Evolutionary conservation across 108 stramenopile species (phyloP).

Genomic region (Cyclotella atomus): DNA sequence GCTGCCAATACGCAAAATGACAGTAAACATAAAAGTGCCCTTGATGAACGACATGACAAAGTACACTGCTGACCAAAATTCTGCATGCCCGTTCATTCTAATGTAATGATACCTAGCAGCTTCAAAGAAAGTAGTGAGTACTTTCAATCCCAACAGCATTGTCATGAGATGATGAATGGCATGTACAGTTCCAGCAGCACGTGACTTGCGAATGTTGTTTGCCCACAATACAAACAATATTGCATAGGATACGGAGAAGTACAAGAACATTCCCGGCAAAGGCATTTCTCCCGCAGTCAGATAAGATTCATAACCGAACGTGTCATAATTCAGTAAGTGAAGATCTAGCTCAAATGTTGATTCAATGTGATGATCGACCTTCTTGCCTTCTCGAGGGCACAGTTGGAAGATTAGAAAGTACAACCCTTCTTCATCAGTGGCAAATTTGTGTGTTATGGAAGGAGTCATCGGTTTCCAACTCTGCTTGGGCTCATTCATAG

Average conservation of each 20-base stretch:
- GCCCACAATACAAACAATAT: conserved; percentile 75
- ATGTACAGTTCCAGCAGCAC: conserved; percentile 55
- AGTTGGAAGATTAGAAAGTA: conserved; percentile 93
- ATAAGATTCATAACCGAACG: conserved; percentile 72
- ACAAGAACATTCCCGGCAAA: conserved; percentile 85
- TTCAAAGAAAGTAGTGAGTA: conserved; percentile 85
- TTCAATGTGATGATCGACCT: conserved; percentile 42
- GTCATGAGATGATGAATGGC: conserved; percentile 96
- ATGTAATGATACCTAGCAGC: conserved; percentile 91
- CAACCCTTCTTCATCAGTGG: conserved; percentile 72
- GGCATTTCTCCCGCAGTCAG: conserved; percentile 92
- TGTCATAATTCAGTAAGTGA: conserved; percentile 84
- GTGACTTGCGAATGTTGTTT: conserved; percentile 53
- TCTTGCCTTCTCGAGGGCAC: conserved; percentile 48
- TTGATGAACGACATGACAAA: conserved; percentile 86
- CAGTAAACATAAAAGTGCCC: conserved; percentile 89
- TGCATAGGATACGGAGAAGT: conserved; percentile 78
- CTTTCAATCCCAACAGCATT: conserved; percentile 83
- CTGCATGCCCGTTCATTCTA: conserved; percentile 87
- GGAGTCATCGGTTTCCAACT: conserved; percentile 58
- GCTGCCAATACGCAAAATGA: conserved; percentile 96
- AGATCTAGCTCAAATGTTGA: conserved; percentile 90
- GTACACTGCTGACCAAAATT: conserved; percentile 87
- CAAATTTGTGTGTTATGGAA: conserved; percentile 58
- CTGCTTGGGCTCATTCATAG: conserved; percentile 60